Conservation (phyloP, 2,329 filamentous ascomycete species). For the Endoconidiophora laricicola region DNA sequence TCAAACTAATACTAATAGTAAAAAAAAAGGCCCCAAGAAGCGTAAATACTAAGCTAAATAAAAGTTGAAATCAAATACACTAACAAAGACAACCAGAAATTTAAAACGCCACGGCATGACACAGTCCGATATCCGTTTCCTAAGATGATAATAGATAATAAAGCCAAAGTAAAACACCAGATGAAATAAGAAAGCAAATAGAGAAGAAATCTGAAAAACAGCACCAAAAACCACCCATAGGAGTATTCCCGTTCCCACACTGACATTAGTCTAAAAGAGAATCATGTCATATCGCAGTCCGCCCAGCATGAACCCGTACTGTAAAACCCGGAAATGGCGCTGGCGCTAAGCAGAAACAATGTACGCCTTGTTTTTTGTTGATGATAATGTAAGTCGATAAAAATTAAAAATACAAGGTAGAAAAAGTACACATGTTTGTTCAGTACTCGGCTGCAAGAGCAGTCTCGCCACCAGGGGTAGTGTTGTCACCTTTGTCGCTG, state of each 20-base stretch:
- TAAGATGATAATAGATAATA: background rate
- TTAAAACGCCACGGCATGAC: background rate
- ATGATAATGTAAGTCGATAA: background rate
- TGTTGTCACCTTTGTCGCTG: conserved; percentile 41
- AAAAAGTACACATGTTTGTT: background rate
- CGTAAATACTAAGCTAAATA: background rate
- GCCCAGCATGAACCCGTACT: conserved; percentile 5
- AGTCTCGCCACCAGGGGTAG: background rate
- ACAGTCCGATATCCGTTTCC: background rate
- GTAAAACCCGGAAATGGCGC: conserved; percentile 5
- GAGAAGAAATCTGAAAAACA: background rate
- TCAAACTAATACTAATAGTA: background rate
- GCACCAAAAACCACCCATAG: background rate
- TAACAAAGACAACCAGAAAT: background rate
- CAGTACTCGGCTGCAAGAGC: background rate
- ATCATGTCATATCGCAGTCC: background rate
- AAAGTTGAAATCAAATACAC: too few relatives aligned
- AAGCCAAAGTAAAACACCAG: background rate
- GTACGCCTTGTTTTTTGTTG: background rate
- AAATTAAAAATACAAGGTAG: conserved; percentile 7
- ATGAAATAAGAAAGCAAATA: conserved; percentile 1
- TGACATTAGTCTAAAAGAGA: background rate
- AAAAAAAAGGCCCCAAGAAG: background rate
- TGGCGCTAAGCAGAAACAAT: background rate
- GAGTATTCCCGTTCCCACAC: background rate